Conservation (phyloP, 345 rosid genomes). For the Eucalyptus paniculata region DNA sequence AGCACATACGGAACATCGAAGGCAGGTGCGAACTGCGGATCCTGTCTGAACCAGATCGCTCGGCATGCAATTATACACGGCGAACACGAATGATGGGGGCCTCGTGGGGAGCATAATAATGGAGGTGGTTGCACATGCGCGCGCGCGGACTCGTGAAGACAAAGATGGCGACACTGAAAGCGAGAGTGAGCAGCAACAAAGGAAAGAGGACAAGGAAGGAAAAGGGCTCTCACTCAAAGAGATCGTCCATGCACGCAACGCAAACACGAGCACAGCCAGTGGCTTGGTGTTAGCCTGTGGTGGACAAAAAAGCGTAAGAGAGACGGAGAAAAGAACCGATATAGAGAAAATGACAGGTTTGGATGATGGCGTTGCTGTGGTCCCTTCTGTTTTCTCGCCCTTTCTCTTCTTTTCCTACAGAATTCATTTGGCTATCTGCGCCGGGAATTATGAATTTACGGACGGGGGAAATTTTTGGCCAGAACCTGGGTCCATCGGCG, state of each 20-base stretch:
- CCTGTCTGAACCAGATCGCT: neutral
- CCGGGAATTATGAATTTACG: neutral
- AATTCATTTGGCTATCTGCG: neutral
- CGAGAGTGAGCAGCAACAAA: neutral
- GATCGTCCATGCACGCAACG: neutral
- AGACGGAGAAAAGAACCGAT: neutral
- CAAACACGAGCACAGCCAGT: neutral
- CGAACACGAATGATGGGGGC: neutral
- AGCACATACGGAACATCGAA: neutral
- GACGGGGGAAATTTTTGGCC: neutral
- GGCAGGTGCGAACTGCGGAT: neutral
- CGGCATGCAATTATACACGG: neutral
- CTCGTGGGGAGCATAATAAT: neutral
- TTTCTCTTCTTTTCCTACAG: neutral
- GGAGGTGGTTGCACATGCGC: neutral
- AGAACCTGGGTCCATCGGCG: neutral
- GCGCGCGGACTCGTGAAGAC: neutral
- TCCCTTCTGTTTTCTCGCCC: neutral
- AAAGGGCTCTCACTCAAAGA: neutral
- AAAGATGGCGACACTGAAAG: neutral
- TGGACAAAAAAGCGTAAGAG: neutral
- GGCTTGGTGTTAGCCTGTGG: neutral
- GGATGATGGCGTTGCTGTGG: neutral
- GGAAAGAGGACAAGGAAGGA: neutral
- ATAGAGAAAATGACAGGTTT: neutral